Percentiles rank a stretch among this genome's conserved stretches.
Evolutionary conservation across 169 alveolate genomes (phyloP).

Genomic region (Eimeria sp.): DNA sequence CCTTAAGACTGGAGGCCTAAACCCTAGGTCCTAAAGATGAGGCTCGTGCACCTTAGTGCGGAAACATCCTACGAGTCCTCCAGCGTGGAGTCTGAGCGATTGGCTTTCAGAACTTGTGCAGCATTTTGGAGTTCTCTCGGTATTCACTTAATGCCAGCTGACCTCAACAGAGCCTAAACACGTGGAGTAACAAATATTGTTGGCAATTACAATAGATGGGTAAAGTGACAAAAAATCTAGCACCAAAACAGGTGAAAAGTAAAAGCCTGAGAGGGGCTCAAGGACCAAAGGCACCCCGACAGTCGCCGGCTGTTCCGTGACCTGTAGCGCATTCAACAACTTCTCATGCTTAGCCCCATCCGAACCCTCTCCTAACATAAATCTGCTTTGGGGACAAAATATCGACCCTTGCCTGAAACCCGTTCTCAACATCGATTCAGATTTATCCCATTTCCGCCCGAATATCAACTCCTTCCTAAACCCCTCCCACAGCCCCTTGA

Average conservation of each 20-base stretch:
- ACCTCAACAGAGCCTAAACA: conserved; percentile 88
- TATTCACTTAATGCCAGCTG: not conserved
- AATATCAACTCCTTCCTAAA: not conserved
- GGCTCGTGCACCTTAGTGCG: not conserved
- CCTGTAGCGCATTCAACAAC: conserved; percentile 81
- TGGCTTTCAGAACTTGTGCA: not conserved
- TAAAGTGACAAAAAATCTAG: conserved; percentile 98
- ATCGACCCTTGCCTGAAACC: not conserved
- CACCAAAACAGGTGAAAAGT: conserved; percentile 97
- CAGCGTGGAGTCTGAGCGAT: not conserved
- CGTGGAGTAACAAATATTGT: conserved; percentile 97
- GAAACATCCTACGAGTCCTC: conserved; percentile 84
- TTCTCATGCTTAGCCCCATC: not conserved
- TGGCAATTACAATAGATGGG: conserved; percentile 98
- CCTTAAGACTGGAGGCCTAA: not conserved
- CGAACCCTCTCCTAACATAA: not conserved
- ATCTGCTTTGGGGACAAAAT: not conserved
- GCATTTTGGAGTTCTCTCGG: not conserved
- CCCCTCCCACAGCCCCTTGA: not conserved
- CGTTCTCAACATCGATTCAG: not conserved
- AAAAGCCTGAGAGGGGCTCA: conserved; percentile 96
- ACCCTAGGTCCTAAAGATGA: conserved; percentile 50
- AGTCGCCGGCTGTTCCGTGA: conserved; percentile 90
- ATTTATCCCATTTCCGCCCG: not conserved
- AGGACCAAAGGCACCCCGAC: conserved; percentile 94